Evolutionary conservation across 805 yeast species (phyloP).

Genomic region (Yarrowia keelungensis): DNA sequence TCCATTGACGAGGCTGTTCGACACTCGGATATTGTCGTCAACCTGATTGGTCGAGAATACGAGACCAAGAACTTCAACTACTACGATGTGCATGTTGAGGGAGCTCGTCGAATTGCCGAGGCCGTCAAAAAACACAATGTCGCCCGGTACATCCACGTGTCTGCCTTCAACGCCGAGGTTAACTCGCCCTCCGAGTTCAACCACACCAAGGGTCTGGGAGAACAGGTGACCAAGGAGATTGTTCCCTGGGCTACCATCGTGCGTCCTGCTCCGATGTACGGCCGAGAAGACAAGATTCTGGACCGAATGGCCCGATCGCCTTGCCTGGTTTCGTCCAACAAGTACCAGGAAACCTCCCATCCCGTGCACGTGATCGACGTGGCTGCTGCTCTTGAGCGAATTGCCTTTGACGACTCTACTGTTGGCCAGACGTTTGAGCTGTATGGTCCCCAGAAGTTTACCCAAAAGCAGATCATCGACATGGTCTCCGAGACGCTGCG

Average conservation of each 20-base stretch:
- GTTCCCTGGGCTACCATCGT: constrained; percentile 82
- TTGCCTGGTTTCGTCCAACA: constrained; percentile 70
- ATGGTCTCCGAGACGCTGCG: constrained; percentile 69
- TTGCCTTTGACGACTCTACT: constrained; percentile 82
- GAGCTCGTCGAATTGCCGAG: constrained; percentile 76
- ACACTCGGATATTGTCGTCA: constrained; percentile 82
- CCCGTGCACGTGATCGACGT: constrained; percentile 84
- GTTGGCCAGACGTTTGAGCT: constrained; percentile 78
- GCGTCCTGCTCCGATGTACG: constrained; percentile 82
- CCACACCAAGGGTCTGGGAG: constrained; percentile 82
- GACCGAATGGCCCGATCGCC: constrained; percentile 63
- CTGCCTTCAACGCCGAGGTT: constrained; percentile 76
- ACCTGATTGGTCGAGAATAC: constrained; percentile 77
- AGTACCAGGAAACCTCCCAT: constrained; percentile 64
- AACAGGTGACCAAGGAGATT: constrained; percentile 69
- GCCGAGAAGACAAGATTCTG: constrained; percentile 73
- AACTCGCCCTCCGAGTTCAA: constrained; percentile 71
- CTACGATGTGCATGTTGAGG: constrained; percentile 84
- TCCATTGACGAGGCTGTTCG: constrained; percentile 79
- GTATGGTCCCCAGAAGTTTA: constrained; percentile 70
- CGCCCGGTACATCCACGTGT: constrained; percentile 77
- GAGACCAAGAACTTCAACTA: constrained; percentile 79
- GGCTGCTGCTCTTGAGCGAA: constrained; percentile 76
- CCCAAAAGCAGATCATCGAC: constrained; percentile 69
- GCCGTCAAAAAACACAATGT: constrained; percentile 74